A percentile compares a stretch with the other conserved stretches of the same genome.
phyloP scores from a whole-genome alignment of 768 basidiomycete species.

The Suillus alpinus region DNA sequence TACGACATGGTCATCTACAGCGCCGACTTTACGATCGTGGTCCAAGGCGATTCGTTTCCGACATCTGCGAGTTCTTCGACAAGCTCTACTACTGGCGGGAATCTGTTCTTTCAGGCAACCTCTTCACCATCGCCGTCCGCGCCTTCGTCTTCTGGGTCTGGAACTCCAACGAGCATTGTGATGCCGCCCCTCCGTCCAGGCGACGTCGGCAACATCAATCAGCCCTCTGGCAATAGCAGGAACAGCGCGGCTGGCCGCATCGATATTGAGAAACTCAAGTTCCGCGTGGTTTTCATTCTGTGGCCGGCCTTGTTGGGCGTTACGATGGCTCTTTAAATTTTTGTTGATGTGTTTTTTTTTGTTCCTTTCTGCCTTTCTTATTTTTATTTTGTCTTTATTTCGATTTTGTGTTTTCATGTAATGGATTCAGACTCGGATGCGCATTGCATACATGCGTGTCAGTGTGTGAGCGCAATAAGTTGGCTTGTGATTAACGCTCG shows the following conservation, averaged over 20 bases:
- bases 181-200: conserved; percentile 6
- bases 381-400: not conserved
- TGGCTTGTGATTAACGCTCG: not conserved
- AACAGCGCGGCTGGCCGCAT: conserved; percentile 23
- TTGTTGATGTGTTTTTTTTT: not conserved
- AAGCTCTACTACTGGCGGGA: not conserved
- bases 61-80: not conserved
- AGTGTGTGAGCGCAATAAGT: not conserved
- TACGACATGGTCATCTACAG: conserved; percentile 40
- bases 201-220: conserved; percentile 1
- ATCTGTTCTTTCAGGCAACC: not conserved
- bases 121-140: not conserved
- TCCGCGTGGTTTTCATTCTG: conserved; percentile 47
- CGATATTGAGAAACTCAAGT: conserved; percentile 38
- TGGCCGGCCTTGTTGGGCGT: conserved; percentile 59
- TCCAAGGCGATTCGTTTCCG: not conserved
- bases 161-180: not conserved
- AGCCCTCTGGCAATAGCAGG: conserved; percentile 6
- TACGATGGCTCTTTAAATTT: conserved; percentile 42
- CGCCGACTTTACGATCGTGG: conserved; percentile 45
- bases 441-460: not conserved
- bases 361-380: not conserved
- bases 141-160: not conserved
- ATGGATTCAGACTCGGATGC: not conserved
- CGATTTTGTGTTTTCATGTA: conserved; percentile 2